Evolutionary conservation across 2,329 filamentous ascomycete species (phyloP).

Genomic region (Leptographium procerum): DNA sequence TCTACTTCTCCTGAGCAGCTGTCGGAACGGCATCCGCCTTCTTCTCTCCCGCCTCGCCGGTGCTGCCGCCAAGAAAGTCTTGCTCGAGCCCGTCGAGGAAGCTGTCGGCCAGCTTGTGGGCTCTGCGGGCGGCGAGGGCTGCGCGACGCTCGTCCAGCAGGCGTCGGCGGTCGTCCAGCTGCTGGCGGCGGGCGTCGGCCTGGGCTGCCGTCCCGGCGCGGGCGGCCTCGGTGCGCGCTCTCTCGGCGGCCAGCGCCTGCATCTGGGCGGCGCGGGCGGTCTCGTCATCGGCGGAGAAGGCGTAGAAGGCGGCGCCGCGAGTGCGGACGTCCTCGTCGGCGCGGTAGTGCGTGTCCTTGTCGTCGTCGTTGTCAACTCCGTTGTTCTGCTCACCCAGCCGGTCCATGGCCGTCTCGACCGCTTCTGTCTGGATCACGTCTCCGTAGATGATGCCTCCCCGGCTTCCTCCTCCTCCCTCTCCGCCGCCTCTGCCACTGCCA

Average conservation of each 20-base stretch:
- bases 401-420: constrained; percentile 63
- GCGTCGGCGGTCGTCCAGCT: constrained; percentile 42
- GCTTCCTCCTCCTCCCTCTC: constrained; percentile 15
- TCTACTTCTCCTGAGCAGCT: not conserved
- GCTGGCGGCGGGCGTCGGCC: constrained; percentile 44
- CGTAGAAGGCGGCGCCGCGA: constrained; percentile 85
- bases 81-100: constrained; percentile 24
- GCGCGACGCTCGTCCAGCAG: not conserved
- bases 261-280: constrained; percentile 59
- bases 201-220: constrained; percentile 43
- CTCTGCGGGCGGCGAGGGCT: constrained; percentile 23
- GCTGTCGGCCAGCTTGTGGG: constrained; percentile 22
- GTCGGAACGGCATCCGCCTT: not conserved
- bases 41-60: not conserved
- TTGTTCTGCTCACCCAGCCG: constrained; percentile 54
- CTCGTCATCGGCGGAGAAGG: constrained; percentile 73
- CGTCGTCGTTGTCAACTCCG: not conserved
- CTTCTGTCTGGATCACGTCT: constrained; percentile 70
- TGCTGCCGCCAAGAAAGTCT: constrained; percentile 10
- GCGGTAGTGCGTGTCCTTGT: constrained; percentile 67
- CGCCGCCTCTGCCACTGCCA: too few species aligned
- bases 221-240: constrained; percentile 55
- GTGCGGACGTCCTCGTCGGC: constrained; percentile 71
- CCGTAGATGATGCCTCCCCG: constrained; percentile 64
- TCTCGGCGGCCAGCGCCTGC: constrained; percentile 55